Conservation (phyloP, 371 early-diverging fungal species). For the Rhizomucor miehei region DNA sequence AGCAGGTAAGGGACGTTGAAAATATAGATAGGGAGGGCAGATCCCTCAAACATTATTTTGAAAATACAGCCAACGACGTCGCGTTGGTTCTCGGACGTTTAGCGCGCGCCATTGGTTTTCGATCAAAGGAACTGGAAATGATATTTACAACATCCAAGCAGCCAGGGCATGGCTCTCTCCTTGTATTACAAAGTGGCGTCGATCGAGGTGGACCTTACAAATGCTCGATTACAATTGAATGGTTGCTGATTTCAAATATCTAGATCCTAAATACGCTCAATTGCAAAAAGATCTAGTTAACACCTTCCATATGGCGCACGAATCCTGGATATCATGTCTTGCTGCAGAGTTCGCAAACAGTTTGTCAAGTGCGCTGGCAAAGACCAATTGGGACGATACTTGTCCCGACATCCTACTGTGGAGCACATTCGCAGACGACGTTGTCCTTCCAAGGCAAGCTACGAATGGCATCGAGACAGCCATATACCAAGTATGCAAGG, state of each 20-base stretch:
- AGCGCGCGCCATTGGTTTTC: slow-evolving; percentile 25
- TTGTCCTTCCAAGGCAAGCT: slow-evolving; percentile 45
- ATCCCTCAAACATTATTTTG: too few relatives aligned
- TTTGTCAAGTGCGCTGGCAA: slow-evolving; percentile 10
- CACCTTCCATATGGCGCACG: slow-evolving; percentile 33
- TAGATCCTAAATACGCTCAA: slow-evolving; percentile 27
- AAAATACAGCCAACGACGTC: slow-evolving; percentile 14
- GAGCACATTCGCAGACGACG: slow-evolving; percentile 25
- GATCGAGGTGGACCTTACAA: slow-evolving; percentile 24
- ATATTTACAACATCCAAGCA: slow-evolving; percentile 14
- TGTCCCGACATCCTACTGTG: slow-evolving; percentile 29
- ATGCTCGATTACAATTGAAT: neutral
- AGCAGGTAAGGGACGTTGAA: too few relatives aligned
- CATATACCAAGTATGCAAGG: slow-evolving; percentile 44
- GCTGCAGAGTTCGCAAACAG: slow-evolving; percentile 19
- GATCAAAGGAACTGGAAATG: slow-evolving; percentile 33
- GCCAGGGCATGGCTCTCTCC: slow-evolving; percentile 2
- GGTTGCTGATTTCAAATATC: too few relatives aligned
- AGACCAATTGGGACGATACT: slow-evolving; percentile 28
- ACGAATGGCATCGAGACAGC: slow-evolving; percentile 35
- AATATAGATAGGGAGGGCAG: too few relatives aligned
- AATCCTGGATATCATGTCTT: slow-evolving; percentile 39
- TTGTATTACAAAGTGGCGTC: slow-evolving; percentile 29
- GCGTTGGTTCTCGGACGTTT: slow-evolving; percentile 35
- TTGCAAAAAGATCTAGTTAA: slow-evolving; percentile 20